Evolutionary conservation across 2,329 filamentous ascomycete genomes (phyloP).

Genomic region (Nemania bipapillata): DNA sequence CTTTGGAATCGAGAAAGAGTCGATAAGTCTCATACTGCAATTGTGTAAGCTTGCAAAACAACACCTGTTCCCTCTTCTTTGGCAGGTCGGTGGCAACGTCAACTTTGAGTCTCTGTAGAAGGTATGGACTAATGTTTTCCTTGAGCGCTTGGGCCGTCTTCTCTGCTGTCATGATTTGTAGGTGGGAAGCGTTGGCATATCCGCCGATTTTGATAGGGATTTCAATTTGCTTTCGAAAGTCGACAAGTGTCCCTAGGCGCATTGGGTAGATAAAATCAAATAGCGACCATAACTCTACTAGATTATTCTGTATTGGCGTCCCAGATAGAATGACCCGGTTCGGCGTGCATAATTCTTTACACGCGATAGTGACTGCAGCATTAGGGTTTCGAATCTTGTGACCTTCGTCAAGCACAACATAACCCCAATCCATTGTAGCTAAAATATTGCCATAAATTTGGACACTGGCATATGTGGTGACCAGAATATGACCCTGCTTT

Average conservation of each 20-base stretch:
- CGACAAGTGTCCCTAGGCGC: conserved; percentile 89
- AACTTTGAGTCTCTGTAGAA: conserved; percentile 89
- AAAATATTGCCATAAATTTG: conserved; percentile 88
- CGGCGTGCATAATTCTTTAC: conserved; percentile 89
- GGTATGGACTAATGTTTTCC: conserved; percentile 90
- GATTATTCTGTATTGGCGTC: conserved; percentile 68
- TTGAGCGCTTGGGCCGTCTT: conserved; percentile 95
- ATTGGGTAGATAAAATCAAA: conserved; percentile 99
- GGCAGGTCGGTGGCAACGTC: conserved; percentile 94
- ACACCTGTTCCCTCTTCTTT: conserved; percentile 93
- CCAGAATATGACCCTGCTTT: conserved; percentile 86
- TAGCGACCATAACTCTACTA: conserved; percentile 57
- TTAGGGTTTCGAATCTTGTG: conserved; percentile 99
- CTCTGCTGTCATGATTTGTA: conserved; percentile 93
- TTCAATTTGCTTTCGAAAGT: conserved; percentile 91
- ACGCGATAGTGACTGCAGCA: conserved; percentile 91
- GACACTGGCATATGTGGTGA: conserved; percentile 96
- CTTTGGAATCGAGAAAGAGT: conserved; percentile 80
- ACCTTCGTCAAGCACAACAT: conserved; percentile 93
- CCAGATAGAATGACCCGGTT: conserved; percentile 94
- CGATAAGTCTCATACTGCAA: conserved; percentile 84
- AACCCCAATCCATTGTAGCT: conserved; percentile 87
- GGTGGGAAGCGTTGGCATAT: conserved; percentile 92
- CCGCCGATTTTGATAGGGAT: conserved; percentile 92
- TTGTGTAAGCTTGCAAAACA: conserved; percentile 91